Evolutionary conservation across 1,284 basidiomycete species (phyloP).

Genomic region (Apiotrichum akiyoshidainum): DNA sequence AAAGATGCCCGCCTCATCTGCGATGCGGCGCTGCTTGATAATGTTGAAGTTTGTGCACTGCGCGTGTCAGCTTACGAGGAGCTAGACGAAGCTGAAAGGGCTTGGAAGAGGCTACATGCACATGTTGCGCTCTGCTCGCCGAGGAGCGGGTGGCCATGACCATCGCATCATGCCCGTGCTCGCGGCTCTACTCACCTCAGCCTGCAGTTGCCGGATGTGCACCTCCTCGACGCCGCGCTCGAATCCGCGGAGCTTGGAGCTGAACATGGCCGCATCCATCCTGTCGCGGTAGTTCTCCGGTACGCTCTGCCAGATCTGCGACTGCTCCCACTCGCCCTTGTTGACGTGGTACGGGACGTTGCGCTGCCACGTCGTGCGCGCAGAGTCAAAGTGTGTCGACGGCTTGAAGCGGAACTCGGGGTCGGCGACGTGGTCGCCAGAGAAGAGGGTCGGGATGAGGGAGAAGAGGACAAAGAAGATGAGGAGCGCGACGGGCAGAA

Average conservation of each 20-base stretch:
- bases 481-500: constrained; percentile 80
- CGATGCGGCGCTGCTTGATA: constrained; percentile 54
- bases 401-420: constrained; percentile 73
- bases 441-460: constrained; percentile 71
- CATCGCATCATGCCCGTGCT: neutral
- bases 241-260: constrained; percentile 39
- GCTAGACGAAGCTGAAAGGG: no score
- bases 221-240: constrained; percentile 62
- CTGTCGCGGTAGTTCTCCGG: constrained; percentile 57
- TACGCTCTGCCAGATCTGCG: constrained; percentile 63
- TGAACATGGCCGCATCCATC: constrained; percentile 45
- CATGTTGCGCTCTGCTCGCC: no score
- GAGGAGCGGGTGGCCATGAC: neutral
- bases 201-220: constrained; percentile 68
- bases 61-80: neutral
- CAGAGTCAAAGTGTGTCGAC: constrained; percentile 57
- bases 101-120: no score
- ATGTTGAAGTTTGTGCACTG: constrained; percentile 43
- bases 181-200: constrained; percentile 60
- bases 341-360: constrained; percentile 85
- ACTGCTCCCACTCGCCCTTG: constrained; percentile 67
- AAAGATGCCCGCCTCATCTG: constrained; percentile 76
- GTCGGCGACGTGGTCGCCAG: constrained; percentile 65
- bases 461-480: constrained; percentile 81
- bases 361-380: constrained; percentile 65